Conservation (phyloP, 805 yeast species). For the Jamesozyma jinghongensis region DNA sequence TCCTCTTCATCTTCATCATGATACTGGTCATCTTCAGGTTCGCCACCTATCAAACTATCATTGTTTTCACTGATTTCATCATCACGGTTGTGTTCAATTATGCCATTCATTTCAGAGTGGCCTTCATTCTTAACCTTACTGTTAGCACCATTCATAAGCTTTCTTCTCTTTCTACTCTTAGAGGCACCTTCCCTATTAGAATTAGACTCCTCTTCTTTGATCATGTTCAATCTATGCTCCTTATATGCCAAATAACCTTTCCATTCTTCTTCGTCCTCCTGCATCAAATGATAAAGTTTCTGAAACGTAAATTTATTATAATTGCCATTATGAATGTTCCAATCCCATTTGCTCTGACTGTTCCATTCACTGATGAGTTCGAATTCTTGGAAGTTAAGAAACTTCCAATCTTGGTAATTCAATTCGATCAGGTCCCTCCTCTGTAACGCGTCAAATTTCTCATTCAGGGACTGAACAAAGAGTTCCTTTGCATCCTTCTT, state of each 20-base stretch:
- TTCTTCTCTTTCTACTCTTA: no score
- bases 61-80: slow-evolving; percentile 7
- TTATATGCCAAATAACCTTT: slow-evolving; percentile 9
- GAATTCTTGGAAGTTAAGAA: slow-evolving; percentile 29
- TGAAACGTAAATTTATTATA: slow-evolving; percentile 1
- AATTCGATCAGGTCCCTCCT: slow-evolving; percentile 21
- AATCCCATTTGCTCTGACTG: slow-evolving; percentile 19
- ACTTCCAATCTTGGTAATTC: slow-evolving; percentile 29
- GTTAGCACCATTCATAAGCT: not conserved
- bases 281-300: slow-evolving; percentile 15
- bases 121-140: not conserved
- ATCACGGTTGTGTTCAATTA: no score
- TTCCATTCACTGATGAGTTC: slow-evolving; percentile 31
- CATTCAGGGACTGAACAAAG: slow-evolving; percentile 14
- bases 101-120: not conserved
- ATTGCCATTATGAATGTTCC: slow-evolving; percentile 6
- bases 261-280: slow-evolving; percentile 19
- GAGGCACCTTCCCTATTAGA: not conserved
- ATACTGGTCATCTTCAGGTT: slow-evolving; percentile 4
- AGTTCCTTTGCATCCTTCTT: not conserved
- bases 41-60: slow-evolving; percentile 5
- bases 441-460: slow-evolving; percentile 14
- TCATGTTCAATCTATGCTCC: slow-evolving; percentile 1
- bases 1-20: slow-evolving; percentile 9
- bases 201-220: not conserved